These are phyloP conservation scores for Boletus huronensis DNA, from an alignment of 768 basidiomycete species.

Conservation along the genomic window DNA sequence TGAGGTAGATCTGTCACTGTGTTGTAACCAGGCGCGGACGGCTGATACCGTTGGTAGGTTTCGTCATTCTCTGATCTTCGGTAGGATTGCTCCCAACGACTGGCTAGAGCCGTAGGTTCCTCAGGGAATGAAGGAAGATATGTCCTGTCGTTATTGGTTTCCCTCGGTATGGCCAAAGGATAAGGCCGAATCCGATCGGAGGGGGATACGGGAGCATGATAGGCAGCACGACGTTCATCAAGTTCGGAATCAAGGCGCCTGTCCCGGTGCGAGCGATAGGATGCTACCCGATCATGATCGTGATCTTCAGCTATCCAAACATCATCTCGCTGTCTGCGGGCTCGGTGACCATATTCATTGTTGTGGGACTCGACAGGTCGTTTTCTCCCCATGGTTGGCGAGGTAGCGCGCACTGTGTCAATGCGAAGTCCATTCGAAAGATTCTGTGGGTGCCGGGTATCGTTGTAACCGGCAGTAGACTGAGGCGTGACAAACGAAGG, in stretches of 20 bases:
- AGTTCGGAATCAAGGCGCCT: slow-evolving; percentile 10
- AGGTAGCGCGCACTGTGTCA: slow-evolving; percentile 15
- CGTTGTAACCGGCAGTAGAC: not conserved
- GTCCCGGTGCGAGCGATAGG: slow-evolving; percentile 9
- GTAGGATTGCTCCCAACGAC: slow-evolving; percentile 10
- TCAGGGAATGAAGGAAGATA: not conserved
- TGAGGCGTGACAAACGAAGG: slow-evolving; percentile 5
- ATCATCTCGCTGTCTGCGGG: slow-evolving; percentile 25
- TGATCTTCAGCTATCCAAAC: slow-evolving; percentile 14
- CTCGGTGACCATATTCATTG: slow-evolving; percentile 19
- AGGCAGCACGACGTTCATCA: slow-evolving; percentile 10
- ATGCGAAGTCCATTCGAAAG: slow-evolving; percentile 10
- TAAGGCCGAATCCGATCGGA: slow-evolving; percentile 6
- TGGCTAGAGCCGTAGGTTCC: not conserved
- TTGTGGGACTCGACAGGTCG: slow-evolving; percentile 20
- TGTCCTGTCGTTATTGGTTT: slow-evolving; percentile 7
- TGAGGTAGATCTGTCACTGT: slow-evolving; percentile 3
- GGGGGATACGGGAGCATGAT: slow-evolving; percentile 5
- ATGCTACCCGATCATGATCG: slow-evolving; percentile 3
- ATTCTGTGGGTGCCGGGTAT: slow-evolving; percentile 7
- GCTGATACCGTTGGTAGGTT: slow-evolving; percentile 11
- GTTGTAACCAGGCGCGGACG: not conserved
- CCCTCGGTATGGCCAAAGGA: slow-evolving; percentile 6
- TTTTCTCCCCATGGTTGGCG: slow-evolving; percentile 19
- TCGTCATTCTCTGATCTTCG: slow-evolving; percentile 15